Conservation (phyloP, 2,329 filamentous ascomycete species). For the Colletotrichum musicola region DNA sequence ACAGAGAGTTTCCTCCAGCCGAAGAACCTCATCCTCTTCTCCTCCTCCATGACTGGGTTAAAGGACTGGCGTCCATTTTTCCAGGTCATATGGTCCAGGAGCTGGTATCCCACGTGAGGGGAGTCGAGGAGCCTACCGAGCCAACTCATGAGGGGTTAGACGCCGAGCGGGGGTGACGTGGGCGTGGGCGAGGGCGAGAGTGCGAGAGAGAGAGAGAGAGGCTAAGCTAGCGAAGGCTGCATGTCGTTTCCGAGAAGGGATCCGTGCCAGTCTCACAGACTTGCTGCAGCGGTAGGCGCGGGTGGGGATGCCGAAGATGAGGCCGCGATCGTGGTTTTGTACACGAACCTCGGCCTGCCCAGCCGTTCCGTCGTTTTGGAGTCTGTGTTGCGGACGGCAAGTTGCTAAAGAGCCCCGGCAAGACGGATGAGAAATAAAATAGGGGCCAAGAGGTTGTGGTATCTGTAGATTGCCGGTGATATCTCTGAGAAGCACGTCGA, state of each 20-base stretch:
- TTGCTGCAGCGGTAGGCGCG: constrained; percentile 27
- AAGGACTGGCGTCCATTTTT: constrained; percentile 26
- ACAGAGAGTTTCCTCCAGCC: constrained; percentile 31
- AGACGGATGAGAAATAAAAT: neutral
- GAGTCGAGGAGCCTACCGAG: constrained; percentile 12
- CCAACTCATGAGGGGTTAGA: constrained; percentile 11
- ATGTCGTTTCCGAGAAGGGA: constrained; percentile 37
- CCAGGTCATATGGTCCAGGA: constrained; percentile 36
- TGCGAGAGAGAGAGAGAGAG: constrained; percentile 19
- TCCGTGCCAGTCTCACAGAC: constrained; percentile 38
- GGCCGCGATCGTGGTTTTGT: constrained; percentile 12
- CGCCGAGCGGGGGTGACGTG: constrained; percentile 26
- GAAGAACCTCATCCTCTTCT: constrained; percentile 32
- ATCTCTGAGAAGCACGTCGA: constrained; percentile 20
- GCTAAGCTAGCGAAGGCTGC: constrained; percentile 34
- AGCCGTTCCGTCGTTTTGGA: neutral
- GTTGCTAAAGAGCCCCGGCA: neutral
- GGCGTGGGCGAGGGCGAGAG: constrained; percentile 10
- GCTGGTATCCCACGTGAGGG: constrained; percentile 38
- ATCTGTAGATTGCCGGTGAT: neutral
- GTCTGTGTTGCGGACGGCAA: neutral
- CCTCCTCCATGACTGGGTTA: constrained; percentile 25
- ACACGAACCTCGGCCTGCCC: neutral
- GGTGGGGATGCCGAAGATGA: constrained; percentile 33
- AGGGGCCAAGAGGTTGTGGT: constrained; percentile 8